Evolutionary conservation across 805 yeast genomes (phyloP).

Genomic region (Yamadazyma kitorensis): DNA sequence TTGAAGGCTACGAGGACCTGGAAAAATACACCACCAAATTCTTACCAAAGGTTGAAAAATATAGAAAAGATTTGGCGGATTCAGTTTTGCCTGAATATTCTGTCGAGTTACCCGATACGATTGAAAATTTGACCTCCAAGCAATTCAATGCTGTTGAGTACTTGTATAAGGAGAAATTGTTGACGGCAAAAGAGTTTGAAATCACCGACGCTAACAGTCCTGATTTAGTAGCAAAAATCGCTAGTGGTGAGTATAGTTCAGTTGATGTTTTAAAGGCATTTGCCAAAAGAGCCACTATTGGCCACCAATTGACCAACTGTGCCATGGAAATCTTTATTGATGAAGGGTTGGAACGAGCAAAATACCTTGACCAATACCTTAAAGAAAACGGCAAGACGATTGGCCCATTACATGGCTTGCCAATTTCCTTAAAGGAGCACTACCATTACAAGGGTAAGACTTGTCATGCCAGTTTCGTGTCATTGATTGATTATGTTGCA

Average conservation of each 20-base stretch:
- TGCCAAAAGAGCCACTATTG: constrained; percentile 41
- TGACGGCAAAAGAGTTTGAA: constrained; percentile 31
- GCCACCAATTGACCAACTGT: constrained; percentile 45
- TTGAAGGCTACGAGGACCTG: constrained; percentile 31
- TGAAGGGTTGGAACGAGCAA: constrained; percentile 57
- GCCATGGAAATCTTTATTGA: constrained; percentile 48
- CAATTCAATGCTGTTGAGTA: constrained; percentile 38
- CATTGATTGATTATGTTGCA: constrained; percentile 29
- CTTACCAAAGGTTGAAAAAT: constrained; percentile 41
- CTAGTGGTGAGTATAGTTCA: constrained; percentile 28
- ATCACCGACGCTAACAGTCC: constrained; percentile 36
- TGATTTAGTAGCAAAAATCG: constrained; percentile 28
- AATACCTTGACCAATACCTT: constrained; percentile 50
- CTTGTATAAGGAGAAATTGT: constrained; percentile 31
- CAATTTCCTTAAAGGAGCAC: constrained; percentile 58
- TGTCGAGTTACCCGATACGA: constrained; percentile 27
- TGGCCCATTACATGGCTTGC: constrained; percentile 68
- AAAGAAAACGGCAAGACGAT: constrained; percentile 44
- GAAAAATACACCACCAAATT: constrained; percentile 37
- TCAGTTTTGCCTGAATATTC: constrained; percentile 28
- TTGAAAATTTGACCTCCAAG: constrained; percentile 24
- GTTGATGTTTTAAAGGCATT: constrained; percentile 42
- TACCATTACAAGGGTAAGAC: constrained; percentile 29
- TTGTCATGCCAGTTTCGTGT: constrained; percentile 41
- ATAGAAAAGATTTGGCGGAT: constrained; percentile 25